Percentiles rank a stretch among this genome's conserved stretches.
Evolutionary conservation across 257 asterid species (phyloP).

Genomic region (Ophiorrhiza pumila): DNA sequence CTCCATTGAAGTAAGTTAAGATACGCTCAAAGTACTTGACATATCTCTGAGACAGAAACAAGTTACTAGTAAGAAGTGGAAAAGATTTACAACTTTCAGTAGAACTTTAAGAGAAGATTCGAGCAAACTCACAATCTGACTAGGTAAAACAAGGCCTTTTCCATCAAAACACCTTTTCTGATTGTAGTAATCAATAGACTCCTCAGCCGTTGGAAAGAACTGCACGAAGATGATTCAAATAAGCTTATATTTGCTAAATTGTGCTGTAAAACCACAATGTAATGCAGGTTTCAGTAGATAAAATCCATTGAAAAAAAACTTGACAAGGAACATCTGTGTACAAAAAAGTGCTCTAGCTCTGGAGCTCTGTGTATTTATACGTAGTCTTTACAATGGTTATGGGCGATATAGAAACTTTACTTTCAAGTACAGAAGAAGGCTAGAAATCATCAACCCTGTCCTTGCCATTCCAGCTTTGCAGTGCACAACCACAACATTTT

Average conservation of each 20-base stretch:
- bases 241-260: conserved; percentile 7
- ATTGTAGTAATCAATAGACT: conserved; percentile 89
- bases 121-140: conserved; percentile 78
- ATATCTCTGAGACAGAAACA: conserved; percentile 58
- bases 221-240: conserved; percentile 30
- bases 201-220: conserved; percentile 99
- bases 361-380: neutral
- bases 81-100: neutral
- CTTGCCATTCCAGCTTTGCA: conserved; percentile 99
- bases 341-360: conserved; percentile 3
- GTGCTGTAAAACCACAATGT: conserved; percentile 3
- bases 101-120: neutral
- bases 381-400: neutral
- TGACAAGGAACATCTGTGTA: neutral
- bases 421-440: conserved; percentile 88
- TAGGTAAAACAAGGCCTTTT: conserved; percentile 93
- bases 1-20: conserved; percentile 86
- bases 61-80: conserved; percentile 10
- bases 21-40: conserved; percentile 95
- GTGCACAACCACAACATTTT: conserved; percentile 96
- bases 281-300: neutral
- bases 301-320: neutral
- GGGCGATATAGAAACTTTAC: neutral
- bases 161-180: conserved; percentile 96
- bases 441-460: conserved; percentile 98